Conservation (phyloP, 176 grass and related monocot genomes). For the Leersia perrieri region DNA sequence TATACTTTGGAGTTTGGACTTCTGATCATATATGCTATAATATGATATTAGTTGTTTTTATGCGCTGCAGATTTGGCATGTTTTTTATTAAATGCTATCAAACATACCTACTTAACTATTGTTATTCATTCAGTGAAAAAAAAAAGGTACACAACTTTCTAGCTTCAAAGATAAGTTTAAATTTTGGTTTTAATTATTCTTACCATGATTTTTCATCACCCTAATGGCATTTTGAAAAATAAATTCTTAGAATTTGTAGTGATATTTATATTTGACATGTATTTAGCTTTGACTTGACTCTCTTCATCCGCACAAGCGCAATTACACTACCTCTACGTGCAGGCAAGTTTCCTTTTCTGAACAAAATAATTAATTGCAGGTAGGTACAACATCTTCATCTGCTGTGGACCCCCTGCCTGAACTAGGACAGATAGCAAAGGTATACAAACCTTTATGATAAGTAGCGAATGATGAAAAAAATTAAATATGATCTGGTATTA, state of each 20-base stretch:
- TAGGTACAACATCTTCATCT: constrained; percentile 76
- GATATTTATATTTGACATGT: not conserved
- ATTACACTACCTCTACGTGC: not conserved
- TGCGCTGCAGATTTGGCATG: not conserved
- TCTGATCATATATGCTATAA: not conserved
- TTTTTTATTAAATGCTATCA: not conserved
- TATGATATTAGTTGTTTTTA: not conserved
- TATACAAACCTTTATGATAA: constrained; percentile 17
- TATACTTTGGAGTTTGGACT: not conserved
- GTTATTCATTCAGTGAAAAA: constrained; percentile 7
- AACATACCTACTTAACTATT: not conserved
- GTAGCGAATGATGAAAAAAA: not conserved
- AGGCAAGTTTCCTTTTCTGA: not conserved
- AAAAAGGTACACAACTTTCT: not conserved
- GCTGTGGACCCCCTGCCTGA: constrained; percentile 62
- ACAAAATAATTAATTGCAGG: constrained; percentile 37
- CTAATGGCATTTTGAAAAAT: not conserved
- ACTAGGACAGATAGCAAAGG: constrained; percentile 66
- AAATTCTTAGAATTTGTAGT: not conserved
- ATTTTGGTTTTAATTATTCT: constrained; percentile 3
- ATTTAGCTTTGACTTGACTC: not conserved
- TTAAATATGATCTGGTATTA: not conserved
- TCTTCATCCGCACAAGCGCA: not conserved
- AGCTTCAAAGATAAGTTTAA: not conserved
- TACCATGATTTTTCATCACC: not conserved